These are phyloP conservation scores for Trametes coccinea DNA, from an alignment of 768 basidiomycete species.

Conservation along the genomic window DNA sequence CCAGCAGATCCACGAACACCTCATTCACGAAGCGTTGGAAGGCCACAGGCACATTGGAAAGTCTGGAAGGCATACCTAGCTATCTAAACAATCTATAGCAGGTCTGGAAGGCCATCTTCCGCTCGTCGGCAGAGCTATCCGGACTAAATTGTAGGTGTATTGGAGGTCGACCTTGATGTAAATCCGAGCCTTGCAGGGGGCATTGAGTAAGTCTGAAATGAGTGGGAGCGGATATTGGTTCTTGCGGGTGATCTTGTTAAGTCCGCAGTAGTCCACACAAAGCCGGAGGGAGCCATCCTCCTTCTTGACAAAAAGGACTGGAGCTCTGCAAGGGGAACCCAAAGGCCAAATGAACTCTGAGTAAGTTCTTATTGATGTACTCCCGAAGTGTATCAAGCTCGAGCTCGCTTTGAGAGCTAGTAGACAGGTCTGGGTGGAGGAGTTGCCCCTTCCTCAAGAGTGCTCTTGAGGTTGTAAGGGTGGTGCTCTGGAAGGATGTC, in stretches of 20 bases:
- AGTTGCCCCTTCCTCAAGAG: neutral
- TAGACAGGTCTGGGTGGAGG: neutral
- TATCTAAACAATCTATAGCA: slow-evolving; percentile 35
- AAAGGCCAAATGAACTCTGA: neutral
- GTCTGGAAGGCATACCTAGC: slow-evolving; percentile 31
- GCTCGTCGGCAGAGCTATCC: slow-evolving; percentile 34
- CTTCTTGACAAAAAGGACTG: neutral
- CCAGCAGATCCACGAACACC: slow-evolving; percentile 18
- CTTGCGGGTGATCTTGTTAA: neutral
- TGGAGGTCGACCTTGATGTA: slow-evolving; percentile 41
- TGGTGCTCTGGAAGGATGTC: neutral
- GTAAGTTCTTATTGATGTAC: neutral
- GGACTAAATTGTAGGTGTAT: slow-evolving; percentile 40
- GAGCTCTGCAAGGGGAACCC: neutral
- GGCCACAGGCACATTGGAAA: slow-evolving; percentile 1
- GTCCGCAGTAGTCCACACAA: neutral
- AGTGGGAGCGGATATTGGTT: neutral
- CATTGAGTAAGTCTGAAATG: neutral
- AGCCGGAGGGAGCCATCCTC: neutral
- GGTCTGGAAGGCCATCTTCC: slow-evolving; percentile 38
- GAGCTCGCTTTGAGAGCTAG: neutral
- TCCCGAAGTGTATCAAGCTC: neutral
- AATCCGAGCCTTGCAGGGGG: slow-evolving; percentile 13
- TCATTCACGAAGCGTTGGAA: slow-evolving; percentile 19
- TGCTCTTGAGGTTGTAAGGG: neutral